Percentiles rank a stretch among this genome's conserved stretches.
Conservation (phyloP, 1,284 basidiomycete species). For the Coniferiporia weirii region DNA sequence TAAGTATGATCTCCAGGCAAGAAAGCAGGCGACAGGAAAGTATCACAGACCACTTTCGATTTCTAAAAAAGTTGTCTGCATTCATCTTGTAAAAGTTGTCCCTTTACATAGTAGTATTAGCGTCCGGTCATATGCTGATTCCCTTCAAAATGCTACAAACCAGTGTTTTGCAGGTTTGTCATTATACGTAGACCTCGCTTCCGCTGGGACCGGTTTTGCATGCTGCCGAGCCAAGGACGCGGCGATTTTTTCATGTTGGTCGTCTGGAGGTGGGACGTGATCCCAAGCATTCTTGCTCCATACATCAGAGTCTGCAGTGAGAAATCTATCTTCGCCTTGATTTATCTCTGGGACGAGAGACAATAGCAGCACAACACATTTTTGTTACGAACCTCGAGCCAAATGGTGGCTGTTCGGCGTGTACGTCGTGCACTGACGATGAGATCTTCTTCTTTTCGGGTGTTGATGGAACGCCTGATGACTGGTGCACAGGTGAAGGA, state of each 20-base stretch:
- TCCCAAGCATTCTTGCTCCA: constrained; percentile 85
- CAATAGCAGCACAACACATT: background rate
- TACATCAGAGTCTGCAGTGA: constrained; percentile 56
- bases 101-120: constrained; percentile 40
- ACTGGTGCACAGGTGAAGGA: no score
- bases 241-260: constrained; percentile 66
- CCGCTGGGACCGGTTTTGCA: constrained; percentile 59
- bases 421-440: constrained; percentile 62
- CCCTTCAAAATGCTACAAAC: constrained; percentile 30
- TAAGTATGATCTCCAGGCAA: background rate
- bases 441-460: constrained; percentile 30
- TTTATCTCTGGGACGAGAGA: constrained; percentile 8
- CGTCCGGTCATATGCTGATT: background rate
- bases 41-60: constrained; percentile 70
- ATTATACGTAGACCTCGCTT: constrained; percentile 67
- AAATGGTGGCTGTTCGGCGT: constrained; percentile 57
- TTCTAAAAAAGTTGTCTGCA: constrained; percentile 83
- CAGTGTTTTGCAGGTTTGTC: constrained; percentile 69
- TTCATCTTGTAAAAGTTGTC: constrained; percentile 88
- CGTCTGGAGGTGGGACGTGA: constrained; percentile 79
- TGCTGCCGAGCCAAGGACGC: constrained; percentile 66
- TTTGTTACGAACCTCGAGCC: constrained; percentile 50
- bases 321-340: constrained; percentile 40
- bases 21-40: background rate
- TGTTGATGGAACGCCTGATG: background rate